Base-by-base conservation (phyloP, 1,139 yeast species). In the Tardiomyces blankii region DNA sequence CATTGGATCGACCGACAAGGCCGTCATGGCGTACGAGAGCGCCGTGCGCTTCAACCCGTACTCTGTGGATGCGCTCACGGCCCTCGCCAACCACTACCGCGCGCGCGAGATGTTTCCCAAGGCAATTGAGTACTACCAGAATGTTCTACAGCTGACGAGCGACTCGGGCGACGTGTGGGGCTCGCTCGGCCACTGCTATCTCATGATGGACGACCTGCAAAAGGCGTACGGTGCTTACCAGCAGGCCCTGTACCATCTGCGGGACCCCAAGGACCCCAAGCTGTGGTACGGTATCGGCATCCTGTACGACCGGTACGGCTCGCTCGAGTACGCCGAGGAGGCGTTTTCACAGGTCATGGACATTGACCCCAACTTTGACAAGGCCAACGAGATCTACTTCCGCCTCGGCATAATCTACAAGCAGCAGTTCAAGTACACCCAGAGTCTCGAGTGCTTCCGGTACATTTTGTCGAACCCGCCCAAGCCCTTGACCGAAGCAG, bases 251-350 rank as follows among this genome's bases (percentile, higher is more conserved):
- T 83, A 86, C 63, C 91, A 88, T 61, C 69, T 89, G 62, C 88
- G 86, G 53, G 89, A 91, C 61, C 95, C 96, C 44, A 87, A 88
- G 57, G 96, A 89, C 44, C 97, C 98, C 46, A 88, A 88, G 63
- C 75, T 89, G 56, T 91, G 98, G 97, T 96, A 91, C 64, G 98
- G 98, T 0, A 91, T 91, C 56, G 98, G 98, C 39, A 91, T 91
- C 50, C 72, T 91, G 50, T 91, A 91, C 64, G 98, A 91, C 64
- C 74, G 98, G 45, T 91, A 91, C 63, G 98, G 97, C 14, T 85
- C 95, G 8, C 70, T 89, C 55, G 97, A 89, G 65, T 91, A 89
- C 59, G 98, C 98, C 3, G 97, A 91, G 64, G 98, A 91, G 64
- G 97, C 98, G 3, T 91, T 91, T 68, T 94, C 93, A 38, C 80